Evolutionary conservation across 1,139 yeast genomes (phyloP).

Genomic region (Pichia sp.): DNA sequence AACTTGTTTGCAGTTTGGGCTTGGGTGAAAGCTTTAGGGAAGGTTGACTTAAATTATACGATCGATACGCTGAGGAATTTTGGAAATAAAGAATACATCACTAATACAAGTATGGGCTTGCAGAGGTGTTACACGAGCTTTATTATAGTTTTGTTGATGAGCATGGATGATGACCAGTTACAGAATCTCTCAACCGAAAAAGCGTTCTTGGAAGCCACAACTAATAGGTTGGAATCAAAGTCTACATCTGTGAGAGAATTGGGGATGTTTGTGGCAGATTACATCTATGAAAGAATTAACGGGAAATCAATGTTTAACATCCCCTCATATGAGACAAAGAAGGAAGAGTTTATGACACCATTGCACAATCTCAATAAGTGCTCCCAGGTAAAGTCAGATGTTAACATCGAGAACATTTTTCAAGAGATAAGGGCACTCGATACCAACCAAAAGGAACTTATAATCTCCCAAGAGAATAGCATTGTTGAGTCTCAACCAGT

Average conservation of each 20-base stretch:
- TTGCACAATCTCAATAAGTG: no score
- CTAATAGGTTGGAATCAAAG: slow-evolving; percentile 25
- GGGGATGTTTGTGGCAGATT: slow-evolving; percentile 28
- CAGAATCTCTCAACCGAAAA: slow-evolving; percentile 15
- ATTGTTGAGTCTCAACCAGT: slow-evolving; percentile 4
- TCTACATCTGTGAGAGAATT: slow-evolving; percentile 17
- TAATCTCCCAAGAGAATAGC: neutral
- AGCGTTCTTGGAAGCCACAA: slow-evolving; percentile 21
- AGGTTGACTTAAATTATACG: neutral
- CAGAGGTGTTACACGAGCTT: slow-evolving; percentile 14
- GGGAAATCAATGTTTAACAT: slow-evolving; percentile 23
- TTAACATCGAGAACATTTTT: no score
- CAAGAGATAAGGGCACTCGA: no score
- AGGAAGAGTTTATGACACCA: slow-evolving; percentile 9
- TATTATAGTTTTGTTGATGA: slow-evolving; percentile 14
- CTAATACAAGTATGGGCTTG: slow-evolving; percentile 1
- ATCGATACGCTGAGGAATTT: slow-evolving; percentile 4
- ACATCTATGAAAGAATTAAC: slow-evolving; percentile 14
- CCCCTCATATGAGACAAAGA: slow-evolving; percentile 10
- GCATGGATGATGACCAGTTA: slow-evolving; percentile 7
- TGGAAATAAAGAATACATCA: slow-evolving; percentile 11
- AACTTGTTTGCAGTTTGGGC: slow-evolving; percentile 4
- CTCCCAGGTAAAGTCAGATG: no score
- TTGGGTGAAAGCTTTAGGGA: slow-evolving; percentile 6
- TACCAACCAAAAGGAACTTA: no score